Conservation (phyloP, 352 stramenopile species). For the Phytophthora cactorum region DNA sequence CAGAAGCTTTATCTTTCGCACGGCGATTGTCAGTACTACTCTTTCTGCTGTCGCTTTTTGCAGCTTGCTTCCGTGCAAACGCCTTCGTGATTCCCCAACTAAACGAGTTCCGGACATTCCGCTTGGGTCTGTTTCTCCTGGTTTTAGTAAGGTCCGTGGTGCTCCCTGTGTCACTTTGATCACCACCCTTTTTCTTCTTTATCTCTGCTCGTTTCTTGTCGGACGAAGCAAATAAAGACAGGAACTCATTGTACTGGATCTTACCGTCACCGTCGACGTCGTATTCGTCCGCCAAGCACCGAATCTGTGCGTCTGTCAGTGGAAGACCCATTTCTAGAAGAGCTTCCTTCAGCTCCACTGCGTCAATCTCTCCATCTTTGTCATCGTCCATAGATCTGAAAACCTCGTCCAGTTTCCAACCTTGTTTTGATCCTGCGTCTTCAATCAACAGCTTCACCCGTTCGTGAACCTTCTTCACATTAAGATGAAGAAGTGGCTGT, state of each 20-base stretch:
- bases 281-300: constrained; percentile 69
- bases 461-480: constrained; percentile 61
- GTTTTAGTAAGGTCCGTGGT: constrained; percentile 21
- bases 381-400: constrained; percentile 71
- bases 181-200: constrained; percentile 27
- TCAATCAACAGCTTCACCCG: constrained; percentile 54
- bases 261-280: constrained; percentile 63
- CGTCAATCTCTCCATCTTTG: constrained; percentile 59
- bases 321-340: constrained; percentile 70
- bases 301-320: constrained; percentile 69
- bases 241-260: constrained; percentile 70
- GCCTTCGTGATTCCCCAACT: constrained; percentile 77
- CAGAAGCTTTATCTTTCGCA: constrained; percentile 1
- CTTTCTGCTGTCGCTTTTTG: constrained; percentile 17
- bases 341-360: constrained; percentile 57
- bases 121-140: constrained; percentile 35
- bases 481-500: constrained; percentile 66
- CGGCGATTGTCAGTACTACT: constrained; percentile 3
- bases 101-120: constrained; percentile 70
- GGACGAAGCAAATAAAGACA: constrained; percentile 47
- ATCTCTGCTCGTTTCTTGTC: constrained; percentile 9
- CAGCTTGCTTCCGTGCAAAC: constrained; percentile 62
- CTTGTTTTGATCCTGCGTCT: constrained; percentile 38
- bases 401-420: constrained; percentile 60
- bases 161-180: constrained; percentile 26